phyloP scores from a whole-genome alignment of 441 rosid species.

The Flueggea neowawraea region DNA sequence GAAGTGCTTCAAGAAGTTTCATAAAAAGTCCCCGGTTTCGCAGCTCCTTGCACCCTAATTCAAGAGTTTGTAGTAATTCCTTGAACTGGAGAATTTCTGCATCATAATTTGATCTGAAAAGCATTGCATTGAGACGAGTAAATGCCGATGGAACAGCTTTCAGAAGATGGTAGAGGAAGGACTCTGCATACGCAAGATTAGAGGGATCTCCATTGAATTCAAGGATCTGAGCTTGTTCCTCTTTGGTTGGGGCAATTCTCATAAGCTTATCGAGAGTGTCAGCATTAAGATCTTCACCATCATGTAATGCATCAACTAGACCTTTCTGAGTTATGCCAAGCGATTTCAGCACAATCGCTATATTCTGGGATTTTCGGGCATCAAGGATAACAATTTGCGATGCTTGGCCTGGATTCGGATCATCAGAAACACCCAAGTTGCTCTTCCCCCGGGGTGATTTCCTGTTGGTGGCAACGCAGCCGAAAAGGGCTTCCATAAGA shows the following conservation, averaged over 20 bases:
- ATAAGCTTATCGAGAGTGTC: slow-evolving; percentile 78
- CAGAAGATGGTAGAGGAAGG: slow-evolving; percentile 67
- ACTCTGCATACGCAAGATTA: slow-evolving; percentile 73
- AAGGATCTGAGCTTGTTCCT: slow-evolving; percentile 59
- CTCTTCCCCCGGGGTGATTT: slow-evolving; percentile 38
- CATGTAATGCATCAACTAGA: slow-evolving; percentile 47
- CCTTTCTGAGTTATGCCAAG: slow-evolving; percentile 50
- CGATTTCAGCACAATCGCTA: slow-evolving; percentile 75
- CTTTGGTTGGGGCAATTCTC: slow-evolving; percentile 69
- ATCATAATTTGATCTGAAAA: slow-evolving; percentile 61
- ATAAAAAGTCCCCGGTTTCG: slow-evolving; percentile 70
- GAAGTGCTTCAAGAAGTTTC: slow-evolving; percentile 86
- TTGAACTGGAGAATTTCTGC: slow-evolving; percentile 52
- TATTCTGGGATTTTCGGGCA: slow-evolving; percentile 74
- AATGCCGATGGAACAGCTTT: slow-evolving; percentile 77
- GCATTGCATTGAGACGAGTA: slow-evolving; percentile 58
- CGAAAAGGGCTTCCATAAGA: slow-evolving; percentile 94
- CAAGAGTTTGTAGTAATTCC: slow-evolving; percentile 49
- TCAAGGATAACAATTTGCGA: slow-evolving; percentile 61
- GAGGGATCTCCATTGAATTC: slow-evolving; percentile 50
- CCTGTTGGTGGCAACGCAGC: slow-evolving; percentile 63
- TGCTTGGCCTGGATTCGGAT: slow-evolving; percentile 24
- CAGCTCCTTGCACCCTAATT: slow-evolving; percentile 73
- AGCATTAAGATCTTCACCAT: slow-evolving; percentile 52
- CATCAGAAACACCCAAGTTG: slow-evolving; percentile 13